Evolutionary conservation across 2,329 filamentous ascomycete species (phyloP).

Genomic region (Colletotrichum lini): DNA sequence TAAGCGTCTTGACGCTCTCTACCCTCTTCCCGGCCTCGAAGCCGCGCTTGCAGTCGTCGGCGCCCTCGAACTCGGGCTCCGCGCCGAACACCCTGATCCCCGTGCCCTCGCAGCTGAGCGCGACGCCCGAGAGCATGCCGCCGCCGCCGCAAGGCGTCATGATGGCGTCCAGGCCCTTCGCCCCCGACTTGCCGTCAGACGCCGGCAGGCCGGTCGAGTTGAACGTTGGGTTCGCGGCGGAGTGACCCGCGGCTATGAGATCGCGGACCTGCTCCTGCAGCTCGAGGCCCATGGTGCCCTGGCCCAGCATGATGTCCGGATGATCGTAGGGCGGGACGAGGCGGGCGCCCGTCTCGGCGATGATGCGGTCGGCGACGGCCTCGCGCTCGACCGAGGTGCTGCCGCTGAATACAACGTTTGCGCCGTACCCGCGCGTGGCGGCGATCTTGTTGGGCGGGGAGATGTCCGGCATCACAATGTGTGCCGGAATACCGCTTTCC

Average conservation of each 20-base stretch:
- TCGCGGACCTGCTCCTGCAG: constrained; percentile 79
- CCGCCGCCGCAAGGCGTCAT: constrained; percentile 91
- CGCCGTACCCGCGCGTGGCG: constrained; percentile 84
- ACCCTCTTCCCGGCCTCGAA: constrained; percentile 76
- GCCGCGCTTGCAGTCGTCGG: constrained; percentile 84
- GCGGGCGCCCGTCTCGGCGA: constrained; percentile 79
- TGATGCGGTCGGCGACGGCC: constrained; percentile 78
- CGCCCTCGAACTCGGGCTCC: constrained; percentile 86
- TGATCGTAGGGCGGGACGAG: constrained; percentile 94
- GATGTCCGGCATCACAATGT: constrained; percentile 95
- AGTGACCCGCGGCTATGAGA: constrained; percentile 57
- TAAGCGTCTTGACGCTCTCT: constrained; percentile 78
- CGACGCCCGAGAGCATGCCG: constrained; percentile 87
- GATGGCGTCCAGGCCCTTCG: constrained; percentile 73
- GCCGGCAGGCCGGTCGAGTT: constrained; percentile 20
- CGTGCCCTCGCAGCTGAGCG: constrained; percentile 81
- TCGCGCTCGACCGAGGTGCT: constrained; percentile 86
- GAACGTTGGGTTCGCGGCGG: constrained; percentile 30
- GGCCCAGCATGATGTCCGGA: constrained; percentile 90
- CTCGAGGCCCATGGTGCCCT: constrained; percentile 91
- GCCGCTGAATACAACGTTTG: constrained; percentile 84
- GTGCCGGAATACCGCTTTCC: constrained; percentile 80
- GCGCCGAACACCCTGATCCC: constrained; percentile 86
- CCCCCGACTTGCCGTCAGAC: constrained; percentile 23
- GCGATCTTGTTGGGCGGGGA: constrained; percentile 89